Evolutionary conservation across 805 yeast genomes (phyloP), one percentile per base, ranked within the genome.

Genomic region (Candida tallmaniae): DNA sequence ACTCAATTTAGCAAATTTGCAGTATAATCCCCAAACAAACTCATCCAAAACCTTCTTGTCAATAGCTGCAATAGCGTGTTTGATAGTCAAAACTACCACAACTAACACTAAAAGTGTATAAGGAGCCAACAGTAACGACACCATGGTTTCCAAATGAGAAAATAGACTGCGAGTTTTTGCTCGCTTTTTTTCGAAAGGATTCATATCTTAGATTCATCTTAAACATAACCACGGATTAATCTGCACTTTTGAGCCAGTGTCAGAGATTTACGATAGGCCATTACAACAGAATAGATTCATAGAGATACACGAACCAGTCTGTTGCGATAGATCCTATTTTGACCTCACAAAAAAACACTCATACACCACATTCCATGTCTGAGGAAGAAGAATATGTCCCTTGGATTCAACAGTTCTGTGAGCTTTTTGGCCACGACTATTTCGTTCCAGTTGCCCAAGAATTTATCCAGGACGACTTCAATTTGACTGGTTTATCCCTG

Each of bases 391-490:
- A 74, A 40, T 68, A 70, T 51, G 83, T 79, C 39, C 78, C 87
- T 29, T 88, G 95, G 96, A 81, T 87, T 47, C 76, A 82, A 40
- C 80, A 80, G 46, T 86, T 80, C 58, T 83, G 94, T 53, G 73
- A 82, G 30, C 65, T 77, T 47, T 82, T 80, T 50, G 90, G 90
- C 16, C 90, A 85, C 55, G 94, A 93, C 53, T 90, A 80, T 56
- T 88, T 88, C 58, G 95, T 89, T 28, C 94, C 89, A 47, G 96
- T 93, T 5, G 73, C 88, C 1, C 87, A 84, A 31, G 96, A 87
- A 32, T 93, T 88, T 58, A 86, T 93, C 41, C 97, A 89, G 50
- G 98, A 93, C 59, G 97, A 93, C 47, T 93, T 93, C 70, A 93
- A 93, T 55, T 70, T 93, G 50, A 89, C 97, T 1, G 97, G 97